Evolutionary conservation across 371 early-diverging fungal genomes (phyloP).

Genomic region (Blyttiomyces sp.): DNA sequence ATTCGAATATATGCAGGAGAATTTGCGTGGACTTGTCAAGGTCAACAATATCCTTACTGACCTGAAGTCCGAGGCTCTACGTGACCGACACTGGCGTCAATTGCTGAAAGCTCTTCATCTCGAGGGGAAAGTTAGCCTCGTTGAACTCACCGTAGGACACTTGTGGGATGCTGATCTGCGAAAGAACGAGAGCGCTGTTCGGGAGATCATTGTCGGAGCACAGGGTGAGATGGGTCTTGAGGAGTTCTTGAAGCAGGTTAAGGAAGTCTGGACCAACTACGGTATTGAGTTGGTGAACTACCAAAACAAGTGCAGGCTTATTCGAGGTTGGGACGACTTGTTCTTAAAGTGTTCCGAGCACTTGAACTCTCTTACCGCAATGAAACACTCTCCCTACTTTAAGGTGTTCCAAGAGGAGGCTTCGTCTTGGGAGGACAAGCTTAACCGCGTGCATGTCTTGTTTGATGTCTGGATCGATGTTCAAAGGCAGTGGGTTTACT

Average conservation of each 20-base stretch:
- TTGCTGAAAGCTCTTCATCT: conserved; percentile 81
- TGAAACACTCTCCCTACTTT: conserved; percentile 96
- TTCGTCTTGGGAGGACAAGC: conserved; percentile 89
- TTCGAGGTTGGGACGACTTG: conserved; percentile 96
- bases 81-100: conserved; percentile 96
- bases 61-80: conserved; percentile 91
- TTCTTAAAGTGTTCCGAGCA: conserved; percentile 95
- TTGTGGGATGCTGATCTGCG: conserved; percentile 92
- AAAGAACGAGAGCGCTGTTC: conserved; percentile 77
- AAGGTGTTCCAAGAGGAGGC: conserved; percentile 98
- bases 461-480: conserved; percentile 99
- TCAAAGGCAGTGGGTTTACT: conserved; percentile 98
- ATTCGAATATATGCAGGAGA: conserved; percentile 88
- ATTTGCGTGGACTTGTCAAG: conserved; percentile 73
- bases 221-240: conserved; percentile 99
- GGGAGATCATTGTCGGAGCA: conserved; percentile 86
- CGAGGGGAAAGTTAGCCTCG: conserved; percentile 59
- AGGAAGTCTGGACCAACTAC: conserved; percentile 90
- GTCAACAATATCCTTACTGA: conserved; percentile 81
- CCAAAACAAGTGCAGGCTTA: conserved; percentile 94
- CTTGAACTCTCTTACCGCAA: conserved; percentile 89
- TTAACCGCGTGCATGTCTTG: conserved; percentile 90
- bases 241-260: conserved; percentile 91
- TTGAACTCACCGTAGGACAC: conserved; percentile 90
- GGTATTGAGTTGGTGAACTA: conserved; percentile 92